Base-by-base conservation (phyloP, 495 filamentous ascomycete species). In the Margaritispora aquatica region DNA sequence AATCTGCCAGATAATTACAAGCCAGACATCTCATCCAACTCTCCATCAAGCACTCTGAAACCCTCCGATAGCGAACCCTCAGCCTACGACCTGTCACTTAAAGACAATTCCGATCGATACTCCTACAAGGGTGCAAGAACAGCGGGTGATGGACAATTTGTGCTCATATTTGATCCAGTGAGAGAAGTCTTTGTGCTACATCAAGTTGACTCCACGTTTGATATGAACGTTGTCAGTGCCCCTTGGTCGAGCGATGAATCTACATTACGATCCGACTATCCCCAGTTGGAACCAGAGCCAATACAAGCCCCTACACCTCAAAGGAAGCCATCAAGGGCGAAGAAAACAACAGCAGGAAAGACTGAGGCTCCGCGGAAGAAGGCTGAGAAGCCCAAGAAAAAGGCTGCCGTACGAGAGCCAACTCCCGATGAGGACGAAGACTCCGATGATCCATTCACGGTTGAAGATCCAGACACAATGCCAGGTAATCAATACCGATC, bases 121-220 rank as follows among this genome's bases (percentile, higher is more conserved):
- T 67, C 73, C 26, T 82, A 78, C 65, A 73, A 70, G 54, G 80
- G 80, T 51, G 71, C 69, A 15, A 75, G 77, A 34, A 73, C 72
- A 41, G 69, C 71, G 34, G 74, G 73, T 58, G 75, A 82, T 34
- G 73, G 69, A 56, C 74, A 81, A 57, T 82, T 75, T 65, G 75
- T 82, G 24, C 72, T 83, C 57, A 77, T 81, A 29, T 82, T 81
- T 58, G 79, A 83, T 59, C 71, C 79, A 10, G 66, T 65, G 13
- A 77, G 75, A 62, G 71, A 83, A 61, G 77, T 74, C 53, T 80
- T 82, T 63, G 73, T 83, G 41, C 69, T 83, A n/a, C 77, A 83
- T 67, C 74, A 73, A 41, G 68, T 83, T 31, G 78, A 83, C 60
- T 81, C 78, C n/a, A 75, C 74, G 50, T 83, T 83, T 68, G 74